A percentile compares a stretch with the other conserved stretches of the same genome.
Conservation (phyloP, 345 rosid genomes). For the Citrus trifoliata region DNA sequence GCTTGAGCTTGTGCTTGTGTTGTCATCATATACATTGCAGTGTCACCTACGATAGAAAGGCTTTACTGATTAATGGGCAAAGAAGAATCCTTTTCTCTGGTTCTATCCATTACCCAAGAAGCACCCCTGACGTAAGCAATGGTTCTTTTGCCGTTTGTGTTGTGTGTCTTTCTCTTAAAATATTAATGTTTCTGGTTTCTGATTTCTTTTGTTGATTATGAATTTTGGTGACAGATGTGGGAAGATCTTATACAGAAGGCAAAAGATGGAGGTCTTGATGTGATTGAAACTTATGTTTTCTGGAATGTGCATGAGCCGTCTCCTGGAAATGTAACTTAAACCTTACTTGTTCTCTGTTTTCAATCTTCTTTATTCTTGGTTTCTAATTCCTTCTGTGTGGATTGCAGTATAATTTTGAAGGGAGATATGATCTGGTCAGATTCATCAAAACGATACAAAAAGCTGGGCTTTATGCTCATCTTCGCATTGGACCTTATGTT, state of each 20-base stretch:
- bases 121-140: slow-evolving; percentile 71
- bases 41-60: slow-evolving; percentile 87
- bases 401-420: slow-evolving; percentile 79
- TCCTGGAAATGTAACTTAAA: slow-evolving; percentile 75
- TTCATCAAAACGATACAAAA: slow-evolving; percentile 76
- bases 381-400: not conserved
- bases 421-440: slow-evolving; percentile 94
- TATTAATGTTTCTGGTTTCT: slow-evolving; percentile 1
- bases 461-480: slow-evolving; percentile 93
- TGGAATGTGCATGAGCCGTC: slow-evolving; percentile 99
- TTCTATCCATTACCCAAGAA: slow-evolving; percentile 91
- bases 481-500: slow-evolving; percentile 96
- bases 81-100: slow-evolving; percentile 92
- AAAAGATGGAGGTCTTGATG: slow-evolving; percentile 93
- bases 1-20: slow-evolving; percentile 41
- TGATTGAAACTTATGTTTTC: slow-evolving; percentile 93
- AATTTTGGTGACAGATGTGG: slow-evolving; percentile 73
- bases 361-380: not conserved
- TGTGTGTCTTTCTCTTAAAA: not conserved
- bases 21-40: slow-evolving; percentile 47
- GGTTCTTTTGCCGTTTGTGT: not conserved
- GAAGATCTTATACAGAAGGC: slow-evolving; percentile 98
- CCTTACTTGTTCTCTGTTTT: not conserved
- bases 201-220: not conserved
- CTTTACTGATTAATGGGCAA: slow-evolving; percentile 78